Evolutionary conservation across 805 yeast genomes (phyloP), one percentile per base, ranked within the genome.

Genomic region (Candida insectorum): DNA sequence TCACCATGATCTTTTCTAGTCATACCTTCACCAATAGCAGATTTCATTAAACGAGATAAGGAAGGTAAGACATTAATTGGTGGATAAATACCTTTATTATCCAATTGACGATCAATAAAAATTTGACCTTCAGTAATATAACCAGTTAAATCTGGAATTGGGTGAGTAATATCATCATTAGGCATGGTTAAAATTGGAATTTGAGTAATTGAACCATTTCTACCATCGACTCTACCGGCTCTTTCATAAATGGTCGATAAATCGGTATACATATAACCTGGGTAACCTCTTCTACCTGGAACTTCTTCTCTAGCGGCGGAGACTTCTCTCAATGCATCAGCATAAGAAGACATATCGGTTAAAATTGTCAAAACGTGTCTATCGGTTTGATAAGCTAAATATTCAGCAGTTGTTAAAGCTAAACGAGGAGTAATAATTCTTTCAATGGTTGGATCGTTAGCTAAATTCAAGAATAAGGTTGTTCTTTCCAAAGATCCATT

Each of bases 241-340:
- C 99, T 86, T 73, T 93, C 99, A 65, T 93, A 93, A 56, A 93
- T 88, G 33, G 97, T 93, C 32, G 97, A 86, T 74, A 93, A 86
- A 82, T 93, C 99, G 30, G 99, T 93, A 72, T 93, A 93, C 99
- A 93, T 93, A 67, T 93, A 93, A 85, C 99, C 99, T 46, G 99
- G 99, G 68, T 93, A 93, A 75, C 99, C 99, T 81, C 99, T 88
- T 79, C 99, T 88, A 76, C 99, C 99, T 60, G 98, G 98, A 29
- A 93, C 98, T 71, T 94, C 98, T 70, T 93, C 99, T 76, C 99
- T 88, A 30, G 99, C 99, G 42, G 99, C 98, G 44, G 97, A 88
- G 32, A 93, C 98, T 73, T 93, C 99, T 81, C 99, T 89, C 59
- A 93, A 73, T 25, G 99, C 99, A 64, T 93, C 99, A 25, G 99